Conservation (phyloP, 1,284 basidiomycete species). For the Lentinula novae-zelandiae region DNA sequence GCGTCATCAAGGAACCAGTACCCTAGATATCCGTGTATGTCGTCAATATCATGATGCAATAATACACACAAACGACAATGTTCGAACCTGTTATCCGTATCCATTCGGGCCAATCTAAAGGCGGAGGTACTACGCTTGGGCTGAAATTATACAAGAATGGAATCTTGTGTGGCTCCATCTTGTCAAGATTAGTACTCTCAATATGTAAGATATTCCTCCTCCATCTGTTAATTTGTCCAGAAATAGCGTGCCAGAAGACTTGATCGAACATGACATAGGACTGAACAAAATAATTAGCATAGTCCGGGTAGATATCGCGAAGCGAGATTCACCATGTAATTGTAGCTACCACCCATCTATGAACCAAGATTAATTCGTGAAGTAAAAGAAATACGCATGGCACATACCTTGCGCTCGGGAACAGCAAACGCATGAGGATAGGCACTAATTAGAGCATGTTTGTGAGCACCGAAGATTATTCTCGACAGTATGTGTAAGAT, state of each 20-base stretch:
- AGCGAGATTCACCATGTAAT: constrained; percentile 78
- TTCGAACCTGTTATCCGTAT: constrained; percentile 84
- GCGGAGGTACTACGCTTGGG: constrained; percentile 82
- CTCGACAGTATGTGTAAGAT: constrained; percentile 6
- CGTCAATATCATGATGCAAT: background rate
- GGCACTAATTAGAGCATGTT: constrained; percentile 45
- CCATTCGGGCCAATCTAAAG: constrained; percentile 98
- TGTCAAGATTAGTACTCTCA: constrained; percentile 81
- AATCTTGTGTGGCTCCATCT: constrained; percentile 93
- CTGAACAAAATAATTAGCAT: constrained; percentile 30
- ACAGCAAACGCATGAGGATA: constrained; percentile 99
- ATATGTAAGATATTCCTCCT: constrained; percentile 77
- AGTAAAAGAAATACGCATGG: background rate
- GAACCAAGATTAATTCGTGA: constrained; percentile 12
- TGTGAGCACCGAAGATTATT: background rate
- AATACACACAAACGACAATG: background rate
- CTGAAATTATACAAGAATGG: constrained; percentile 99
- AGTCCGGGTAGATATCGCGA: background rate
- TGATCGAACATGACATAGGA: constrained; percentile 95
- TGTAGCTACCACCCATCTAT: constrained; percentile 93
- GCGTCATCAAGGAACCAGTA: constrained; percentile 96
- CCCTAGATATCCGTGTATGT: constrained; percentile 40
- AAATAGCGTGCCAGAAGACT: constrained; percentile 94
- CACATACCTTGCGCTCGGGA: constrained; percentile 75
- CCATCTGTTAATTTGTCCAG: constrained; percentile 95